These are phyloP conservation scores for Leptodontidium sp. DNA, from an alignment of 2,329 filamentous ascomycete genomes.

Conservation along the genomic window DNA sequence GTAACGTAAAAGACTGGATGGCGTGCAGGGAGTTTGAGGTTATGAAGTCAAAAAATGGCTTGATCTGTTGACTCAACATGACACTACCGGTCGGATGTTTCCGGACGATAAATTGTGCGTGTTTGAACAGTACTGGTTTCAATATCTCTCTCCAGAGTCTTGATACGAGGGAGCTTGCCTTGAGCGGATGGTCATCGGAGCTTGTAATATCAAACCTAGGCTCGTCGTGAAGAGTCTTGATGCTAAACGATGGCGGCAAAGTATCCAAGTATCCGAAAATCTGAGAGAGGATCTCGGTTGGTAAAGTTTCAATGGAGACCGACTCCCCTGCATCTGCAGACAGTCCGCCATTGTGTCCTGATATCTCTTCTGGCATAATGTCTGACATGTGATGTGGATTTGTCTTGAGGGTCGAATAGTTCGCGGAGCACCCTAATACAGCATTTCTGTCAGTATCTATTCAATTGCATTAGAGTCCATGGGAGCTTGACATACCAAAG, in stretches of 20 bases:
- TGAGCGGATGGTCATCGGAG: constrained; percentile 55
- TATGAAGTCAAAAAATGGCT: constrained; percentile 50
- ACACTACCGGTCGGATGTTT: constrained; percentile 39
- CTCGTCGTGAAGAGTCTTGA: constrained; percentile 55
- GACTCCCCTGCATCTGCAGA: not conserved
- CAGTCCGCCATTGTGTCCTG: not conserved
- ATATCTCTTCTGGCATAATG: not conserved
- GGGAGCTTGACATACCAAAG: too few relatives aligned
- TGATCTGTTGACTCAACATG: constrained; percentile 33
- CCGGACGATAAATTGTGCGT: constrained; percentile 53
- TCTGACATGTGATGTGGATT: not conserved
- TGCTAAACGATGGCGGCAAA: constrained; percentile 56
- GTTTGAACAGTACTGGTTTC: constrained; percentile 65
- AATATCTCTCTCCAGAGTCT: constrained; percentile 60
- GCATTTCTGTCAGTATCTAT: not conserved
- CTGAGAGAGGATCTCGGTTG: constrained; percentile 66
- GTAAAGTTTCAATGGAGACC: constrained; percentile 51
- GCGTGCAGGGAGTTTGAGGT: constrained; percentile 45
- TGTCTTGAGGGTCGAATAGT: not conserved
- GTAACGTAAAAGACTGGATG: constrained; percentile 57
- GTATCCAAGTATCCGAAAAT: constrained; percentile 64
- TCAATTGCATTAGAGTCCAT: too few relatives aligned
- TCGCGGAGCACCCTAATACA: not conserved
- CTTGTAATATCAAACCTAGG: constrained; percentile 55
- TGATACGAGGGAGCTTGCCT: constrained; percentile 62